Percentiles rank a stretch among this genome's conserved stretches.
phyloP scores from a whole-genome alignment of 805 yeast species.

The Helenozyma baotianmanensis region DNA sequence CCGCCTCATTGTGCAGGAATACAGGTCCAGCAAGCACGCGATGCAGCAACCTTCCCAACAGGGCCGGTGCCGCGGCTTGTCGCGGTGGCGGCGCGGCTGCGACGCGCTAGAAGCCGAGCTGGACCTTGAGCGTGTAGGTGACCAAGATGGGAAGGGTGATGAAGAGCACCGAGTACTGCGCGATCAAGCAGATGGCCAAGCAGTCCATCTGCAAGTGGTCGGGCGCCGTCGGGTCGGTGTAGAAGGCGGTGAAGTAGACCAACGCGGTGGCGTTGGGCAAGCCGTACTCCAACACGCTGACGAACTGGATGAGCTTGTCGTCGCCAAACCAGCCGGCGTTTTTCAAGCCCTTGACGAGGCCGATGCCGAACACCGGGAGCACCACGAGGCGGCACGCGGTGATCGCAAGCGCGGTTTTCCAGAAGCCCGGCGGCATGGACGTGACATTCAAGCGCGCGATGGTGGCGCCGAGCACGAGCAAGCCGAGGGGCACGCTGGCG shows the following conservation, averaged over 20 bases:
- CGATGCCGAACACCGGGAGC: slow-evolving; percentile 74
- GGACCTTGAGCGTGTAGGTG: slow-evolving; percentile 58
- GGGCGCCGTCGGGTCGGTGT: slow-evolving; percentile 58
- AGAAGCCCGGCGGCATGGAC: slow-evolving; percentile 63
- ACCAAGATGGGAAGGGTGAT: slow-evolving; percentile 72
- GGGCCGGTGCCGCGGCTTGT: too few relatives aligned
- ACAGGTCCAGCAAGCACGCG: too few relatives aligned
- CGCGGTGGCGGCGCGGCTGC: too few relatives aligned
- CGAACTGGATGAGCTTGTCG: slow-evolving; percentile 62
- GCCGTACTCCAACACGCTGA: slow-evolving; percentile 68
- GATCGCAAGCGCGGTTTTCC: slow-evolving; percentile 59
- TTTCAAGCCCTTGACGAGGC: slow-evolving; percentile 52
- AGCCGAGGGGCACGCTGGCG: slow-evolving; percentile 86
- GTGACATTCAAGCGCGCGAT: slow-evolving; percentile 67
- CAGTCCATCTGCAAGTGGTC: slow-evolving; percentile 75
- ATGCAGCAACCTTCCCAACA: too few relatives aligned
- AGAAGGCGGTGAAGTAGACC: slow-evolving; percentile 84
- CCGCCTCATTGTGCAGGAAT: too few relatives aligned
- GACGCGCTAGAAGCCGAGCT: slow-evolving; percentile 26
- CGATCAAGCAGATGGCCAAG: slow-evolving; percentile 67
- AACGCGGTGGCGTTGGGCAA: slow-evolving; percentile 87
- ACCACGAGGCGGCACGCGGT: slow-evolving; percentile 57
- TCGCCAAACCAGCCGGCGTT: slow-evolving; percentile 60
- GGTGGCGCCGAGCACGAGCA: slow-evolving; percentile 80
- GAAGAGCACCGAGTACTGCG: slow-evolving; percentile 66